Base-by-base conservation (phyloP, 75 land plant species). In the Larix kaempferi region DNA sequence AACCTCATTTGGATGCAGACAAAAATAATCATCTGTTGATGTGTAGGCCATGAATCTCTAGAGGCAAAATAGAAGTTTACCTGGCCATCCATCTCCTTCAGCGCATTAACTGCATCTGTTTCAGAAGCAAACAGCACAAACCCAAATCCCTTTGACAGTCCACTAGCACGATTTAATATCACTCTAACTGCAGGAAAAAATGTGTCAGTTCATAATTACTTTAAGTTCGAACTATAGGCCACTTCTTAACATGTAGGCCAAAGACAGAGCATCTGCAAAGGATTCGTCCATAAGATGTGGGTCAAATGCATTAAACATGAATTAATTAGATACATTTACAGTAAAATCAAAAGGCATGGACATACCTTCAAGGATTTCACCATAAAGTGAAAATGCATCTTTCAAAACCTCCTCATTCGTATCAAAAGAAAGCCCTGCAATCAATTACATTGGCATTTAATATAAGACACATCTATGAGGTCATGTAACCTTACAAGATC, bases 61-160 rank as follows among this genome's bases (percentile, higher is more conserved):
- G 15, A 23, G 10, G 33, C n/a, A 26, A 23, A 27, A 10, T 37
- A 22, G 78, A 65, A 74, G 49, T n/a, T n/a, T 55, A 86, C 88
- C 82, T 71, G 75, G 13, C 77, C 86, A 86, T 86, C 57, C 91
- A 86, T 86, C 74, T 86, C 80, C 41, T 86, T 79, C 11, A 81
- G 26, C 54, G 91, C 91, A 60, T 57, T 62, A 25, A 35, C 61
- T 2, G 88, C 82, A 21, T 85, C 84, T 61, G 35, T 75, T 62
- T 89, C 86, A 37, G 75, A 67, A 17, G 80, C 77, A 77, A 88
- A 94, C 57, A 80, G 78, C 39, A 94, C 93, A 80, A 94, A 90
- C 12, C 98, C 98, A 84, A 84, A 92, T 14, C 95, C 93, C 82
- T 86, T 92, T 33, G 98, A 92, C 71, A 83, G 86, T 3, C 91